Evolutionary conservation across 257 asterid species (phyloP), one percentile per base, ranked within the genome.

Genomic region (Lycium barbarum): DNA sequence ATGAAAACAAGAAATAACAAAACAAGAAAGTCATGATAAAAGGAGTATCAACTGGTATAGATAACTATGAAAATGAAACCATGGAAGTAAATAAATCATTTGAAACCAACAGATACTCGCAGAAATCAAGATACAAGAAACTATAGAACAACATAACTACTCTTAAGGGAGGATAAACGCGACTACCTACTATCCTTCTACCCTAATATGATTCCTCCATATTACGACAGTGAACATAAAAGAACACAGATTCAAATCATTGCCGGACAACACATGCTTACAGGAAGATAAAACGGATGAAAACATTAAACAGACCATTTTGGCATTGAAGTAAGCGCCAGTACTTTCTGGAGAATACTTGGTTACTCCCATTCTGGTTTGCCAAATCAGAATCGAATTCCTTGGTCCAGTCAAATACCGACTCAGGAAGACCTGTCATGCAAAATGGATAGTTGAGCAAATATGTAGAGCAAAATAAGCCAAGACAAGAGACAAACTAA

Each of bases 271-370:
- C 82, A 14, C 82, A 78, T 78, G 82, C 20, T 78, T 78, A 78
- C 65, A 51, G 63, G 82, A 76, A 78, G 82, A 78, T 53, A 78
- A 53, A 53, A 66, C 47, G 5, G 66, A 78, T 53, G 9, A 53
- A 78, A 53, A 82, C 71, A 80, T 74, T 84, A 78, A 74, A 87
- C 90, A 9, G 78, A 95, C 99, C 99, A 82, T 95, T 93, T 88
- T 94, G 99, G 91, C 99, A 94, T 86, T 94, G 97, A 88, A 95
- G 98, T 85, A 95, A 92, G 85, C 98, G 98, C 99, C 99, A 95
- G 85, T 89, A 88, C 90, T 92, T 95, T 90, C 96, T 91, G 51
- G 98, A 90, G 90, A 95, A 95, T 62, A 91, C 92, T 87, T 93
- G 98, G 86, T 89, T 93, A 83, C 82, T 88, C 26, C 91, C 89